phyloP scores from a whole-genome alignment of 768 basidiomycete genomes.

The Lactarius sp. region DNA sequence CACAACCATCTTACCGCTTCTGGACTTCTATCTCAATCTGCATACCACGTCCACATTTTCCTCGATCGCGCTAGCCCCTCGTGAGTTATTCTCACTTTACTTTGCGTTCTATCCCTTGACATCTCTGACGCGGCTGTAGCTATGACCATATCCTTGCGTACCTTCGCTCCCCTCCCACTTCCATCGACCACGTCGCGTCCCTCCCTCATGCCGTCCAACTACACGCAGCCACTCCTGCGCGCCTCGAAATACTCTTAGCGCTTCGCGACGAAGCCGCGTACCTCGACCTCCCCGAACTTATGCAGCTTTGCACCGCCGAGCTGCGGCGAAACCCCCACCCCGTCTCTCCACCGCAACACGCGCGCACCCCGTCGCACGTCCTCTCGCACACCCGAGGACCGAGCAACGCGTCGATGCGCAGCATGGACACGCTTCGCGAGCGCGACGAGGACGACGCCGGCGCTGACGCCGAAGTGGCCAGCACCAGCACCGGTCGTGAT shows the following conservation, averaged over 20 bases:
- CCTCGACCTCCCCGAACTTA: constrained; percentile 62
- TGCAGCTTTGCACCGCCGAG: constrained; percentile 63
- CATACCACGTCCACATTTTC: constrained; percentile 59
- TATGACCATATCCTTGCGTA: constrained; percentile 69
- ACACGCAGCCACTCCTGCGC: constrained; percentile 35
- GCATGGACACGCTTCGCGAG: constrained; percentile 58
- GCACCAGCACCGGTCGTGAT: constrained; percentile 22
- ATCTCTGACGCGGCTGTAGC: constrained; percentile 35
- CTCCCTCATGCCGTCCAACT: constrained; percentile 61
- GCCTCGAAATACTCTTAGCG: constrained; percentile 58
- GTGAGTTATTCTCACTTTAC: constrained; percentile 42
- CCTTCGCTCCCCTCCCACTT: constrained; percentile 52
- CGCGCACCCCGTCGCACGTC: constrained; percentile 24
- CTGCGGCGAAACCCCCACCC: constrained; percentile 43
- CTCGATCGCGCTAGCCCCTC: constrained; percentile 75
- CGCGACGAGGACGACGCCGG: constrained; percentile 35
- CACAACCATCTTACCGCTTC: constrained; percentile 59
- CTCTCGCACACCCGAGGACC: constrained; percentile 40
- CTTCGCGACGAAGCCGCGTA: constrained; percentile 76
- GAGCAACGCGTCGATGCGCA: constrained; percentile 54
- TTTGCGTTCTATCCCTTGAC: neutral
- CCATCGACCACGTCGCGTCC: constrained; percentile 43
- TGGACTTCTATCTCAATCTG: constrained; percentile 45
- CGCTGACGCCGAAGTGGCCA: constrained; percentile 9
- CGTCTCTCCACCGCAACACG: constrained; percentile 18